Percentiles rank a stretch among this genome's conserved stretches.
Evolutionary conservation across 2,329 filamentous ascomycete genomes (phyloP).

Genomic region (Clarireedia paspali): DNA sequence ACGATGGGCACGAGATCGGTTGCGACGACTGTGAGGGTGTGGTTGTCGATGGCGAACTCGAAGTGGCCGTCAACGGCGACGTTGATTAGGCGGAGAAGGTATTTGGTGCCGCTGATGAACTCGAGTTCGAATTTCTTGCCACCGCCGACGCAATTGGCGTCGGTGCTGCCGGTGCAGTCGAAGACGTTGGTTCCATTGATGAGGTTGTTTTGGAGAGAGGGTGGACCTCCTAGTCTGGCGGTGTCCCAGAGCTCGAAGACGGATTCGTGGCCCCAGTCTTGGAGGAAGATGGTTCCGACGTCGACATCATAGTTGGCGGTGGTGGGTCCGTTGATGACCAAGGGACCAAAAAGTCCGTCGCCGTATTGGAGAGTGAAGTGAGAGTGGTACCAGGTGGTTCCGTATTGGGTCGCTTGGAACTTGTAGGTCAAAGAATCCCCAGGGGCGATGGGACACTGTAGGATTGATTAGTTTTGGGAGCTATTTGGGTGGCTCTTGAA

Average conservation of each 20-base stretch:
- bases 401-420: constrained; percentile 28
- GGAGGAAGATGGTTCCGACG: constrained; percentile 24
- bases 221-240: constrained; percentile 19
- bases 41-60: constrained; percentile 46
- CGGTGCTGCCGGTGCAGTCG: constrained; percentile 16
- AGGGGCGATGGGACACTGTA: constrained; percentile 60
- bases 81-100: constrained; percentile 39
- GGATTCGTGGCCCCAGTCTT: constrained; percentile 26
- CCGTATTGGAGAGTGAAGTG: constrained; percentile 26
- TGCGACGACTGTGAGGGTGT: constrained; percentile 49
- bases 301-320: constrained; percentile 49
- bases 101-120: constrained; percentile 32
- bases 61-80: constrained; percentile 37
- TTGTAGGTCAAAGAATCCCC: constrained; percentile 37
- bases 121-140: constrained; percentile 26
- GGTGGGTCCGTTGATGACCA: constrained; percentile 53
- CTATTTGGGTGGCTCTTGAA: not conserved
- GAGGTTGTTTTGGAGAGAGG: constrained; percentile 22
- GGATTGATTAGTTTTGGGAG: not conserved
- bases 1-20: constrained; percentile 51
- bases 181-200: constrained; percentile 28
- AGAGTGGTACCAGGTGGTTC: constrained; percentile 28
- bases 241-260: constrained; percentile 21
- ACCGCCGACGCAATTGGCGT: constrained; percentile 21
- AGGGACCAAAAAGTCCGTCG: constrained; percentile 46